Percentiles rank a stretch among this genome's conserved stretches.
Evolutionary conservation across 2,329 filamentous ascomycete genomes (phyloP).

Genomic region (Aspergillus quadricinctus): DNA sequence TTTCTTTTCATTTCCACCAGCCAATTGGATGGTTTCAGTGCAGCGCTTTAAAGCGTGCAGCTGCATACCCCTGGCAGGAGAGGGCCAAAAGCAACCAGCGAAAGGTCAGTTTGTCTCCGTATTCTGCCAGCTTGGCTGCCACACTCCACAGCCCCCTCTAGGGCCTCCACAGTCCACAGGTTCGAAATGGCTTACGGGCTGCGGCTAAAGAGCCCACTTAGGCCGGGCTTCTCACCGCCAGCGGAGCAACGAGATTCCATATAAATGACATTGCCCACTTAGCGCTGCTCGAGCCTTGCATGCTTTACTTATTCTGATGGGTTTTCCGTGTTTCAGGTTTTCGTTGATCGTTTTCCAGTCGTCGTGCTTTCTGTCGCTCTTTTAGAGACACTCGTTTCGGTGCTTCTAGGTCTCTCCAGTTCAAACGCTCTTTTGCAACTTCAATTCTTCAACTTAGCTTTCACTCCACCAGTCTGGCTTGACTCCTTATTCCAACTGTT

Average conservation of each 20-base stretch:
- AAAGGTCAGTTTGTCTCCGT: background rate
- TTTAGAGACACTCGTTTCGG: conserved; percentile 27
- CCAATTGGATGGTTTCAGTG: background rate
- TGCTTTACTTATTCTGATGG: background rate
- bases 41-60: background rate
- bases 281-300: background rate
- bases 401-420: conserved; percentile 22
- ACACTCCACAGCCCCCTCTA: background rate
- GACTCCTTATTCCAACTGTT: conserved; percentile 12
- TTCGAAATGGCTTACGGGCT: background rate
- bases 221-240: background rate
- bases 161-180: background rate
- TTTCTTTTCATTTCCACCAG: background rate
- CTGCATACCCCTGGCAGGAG: background rate
- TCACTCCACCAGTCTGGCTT: conserved; percentile 9
- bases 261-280: background rate
- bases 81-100: background rate
- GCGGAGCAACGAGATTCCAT: background rate
- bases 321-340: conserved; percentile 20
- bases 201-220: background rate
- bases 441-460: conserved; percentile 6
- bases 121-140: background rate
- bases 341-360: conserved; percentile 23
- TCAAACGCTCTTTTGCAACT: conserved; percentile 25
- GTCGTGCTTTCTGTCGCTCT: conserved; percentile 27